phyloP scores from a whole-genome alignment of 2,329 filamentous ascomycete species.

The Botrytis pseudocinerea region DNA sequence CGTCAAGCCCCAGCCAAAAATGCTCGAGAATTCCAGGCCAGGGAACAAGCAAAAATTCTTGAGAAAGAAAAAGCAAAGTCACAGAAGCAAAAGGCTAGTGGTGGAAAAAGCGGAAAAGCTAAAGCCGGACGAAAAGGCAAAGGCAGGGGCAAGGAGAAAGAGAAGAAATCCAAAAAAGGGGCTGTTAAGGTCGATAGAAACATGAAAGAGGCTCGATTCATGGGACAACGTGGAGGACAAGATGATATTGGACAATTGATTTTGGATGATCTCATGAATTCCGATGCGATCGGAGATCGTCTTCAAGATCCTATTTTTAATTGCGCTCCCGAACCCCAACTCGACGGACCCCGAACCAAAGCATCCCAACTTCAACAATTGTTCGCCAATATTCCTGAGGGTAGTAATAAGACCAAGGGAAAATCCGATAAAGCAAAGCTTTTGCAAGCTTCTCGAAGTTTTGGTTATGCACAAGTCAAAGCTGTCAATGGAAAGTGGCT shows the following conservation, averaged over 20 bases:
- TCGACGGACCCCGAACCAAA: conserved; percentile 30
- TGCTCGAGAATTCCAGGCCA: conserved; percentile 26
- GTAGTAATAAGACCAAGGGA: conserved; percentile 25
- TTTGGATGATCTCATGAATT: conserved; percentile 29
- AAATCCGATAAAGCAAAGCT: conserved; percentile 43
- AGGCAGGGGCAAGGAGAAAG: conserved; percentile 20
- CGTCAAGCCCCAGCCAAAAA: conserved; percentile 31
- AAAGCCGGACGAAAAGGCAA: conserved; percentile 25
- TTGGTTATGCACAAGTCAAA: conserved; percentile 44
- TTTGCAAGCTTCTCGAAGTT: conserved; percentile 44
- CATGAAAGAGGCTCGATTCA: neutral
- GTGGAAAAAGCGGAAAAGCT: neutral
- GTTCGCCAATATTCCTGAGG: conserved; percentile 35
- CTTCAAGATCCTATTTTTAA: conserved; percentile 32
- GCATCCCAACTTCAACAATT: conserved; percentile 33
- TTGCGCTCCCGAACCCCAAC: conserved; percentile 28
- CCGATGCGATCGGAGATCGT: conserved; percentile 33
- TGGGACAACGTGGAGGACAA: conserved; percentile 3
- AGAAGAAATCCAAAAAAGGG: conserved; percentile 4
- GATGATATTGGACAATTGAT: conserved; percentile 33
- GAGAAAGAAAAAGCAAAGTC: conserved; percentile 32
- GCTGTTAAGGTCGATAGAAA: conserved; percentile 23
- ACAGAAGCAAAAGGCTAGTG: conserved; percentile 28
- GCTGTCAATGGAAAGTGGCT: conserved; percentile 44
- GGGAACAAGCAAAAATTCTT: conserved; percentile 23